Evolutionary conservation across 2,329 filamentous ascomycete species (phyloP), one percentile per base, ranked within the genome.

Genomic region (Fusarium tjaetaba): DNA sequence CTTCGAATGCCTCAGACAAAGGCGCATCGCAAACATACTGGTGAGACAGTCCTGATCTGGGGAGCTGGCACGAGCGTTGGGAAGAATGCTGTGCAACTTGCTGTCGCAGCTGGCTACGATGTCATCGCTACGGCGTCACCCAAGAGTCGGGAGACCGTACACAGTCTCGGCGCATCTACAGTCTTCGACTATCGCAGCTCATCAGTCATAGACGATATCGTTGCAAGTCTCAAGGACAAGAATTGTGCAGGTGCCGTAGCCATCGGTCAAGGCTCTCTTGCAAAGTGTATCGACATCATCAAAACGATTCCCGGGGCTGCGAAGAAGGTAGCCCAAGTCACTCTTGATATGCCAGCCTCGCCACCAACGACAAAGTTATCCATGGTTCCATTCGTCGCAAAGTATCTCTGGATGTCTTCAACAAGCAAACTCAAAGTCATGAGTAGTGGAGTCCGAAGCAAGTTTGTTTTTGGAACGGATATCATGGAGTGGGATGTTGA

Each of bases 401-500:
- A 61, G 15, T 68, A 68, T n/a, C 11, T 68, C 1, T 68, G 65
- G 63, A 9, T 68, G 2, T n/a, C 64, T 0, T 48, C 53, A 5
- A 13, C 53, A 9, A 67, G 26, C 10, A 48, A 26, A 2, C 20
- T 68, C 1, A 68, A 68, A 13, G 63, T 68, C 13, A 0, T 42
- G 3, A 53, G 6, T 1, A 68, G 45, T 30, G 63, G 65, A 5
- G 46, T 68, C 0, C 41, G 30, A 15, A 53, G 63, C 41, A 68
- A 68, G 13, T 68, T 68, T 38, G 65, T 68, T 7, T 68, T 68
- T 15, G 65, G 63, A 0, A 68, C 65, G 1, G 65, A 68, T 5
- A 43, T 68, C 0, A 53, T 68, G 1, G 65, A 68, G 1, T 68
- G 65, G 65, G 65, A 68, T 28, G 13, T 0, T 0, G 41, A 68